Evolutionary conservation across 2,329 filamentous ascomycete species (phyloP), one percentile per base, ranked within the genome.

Genomic region (Beauveria rudraprayagi): DNA sequence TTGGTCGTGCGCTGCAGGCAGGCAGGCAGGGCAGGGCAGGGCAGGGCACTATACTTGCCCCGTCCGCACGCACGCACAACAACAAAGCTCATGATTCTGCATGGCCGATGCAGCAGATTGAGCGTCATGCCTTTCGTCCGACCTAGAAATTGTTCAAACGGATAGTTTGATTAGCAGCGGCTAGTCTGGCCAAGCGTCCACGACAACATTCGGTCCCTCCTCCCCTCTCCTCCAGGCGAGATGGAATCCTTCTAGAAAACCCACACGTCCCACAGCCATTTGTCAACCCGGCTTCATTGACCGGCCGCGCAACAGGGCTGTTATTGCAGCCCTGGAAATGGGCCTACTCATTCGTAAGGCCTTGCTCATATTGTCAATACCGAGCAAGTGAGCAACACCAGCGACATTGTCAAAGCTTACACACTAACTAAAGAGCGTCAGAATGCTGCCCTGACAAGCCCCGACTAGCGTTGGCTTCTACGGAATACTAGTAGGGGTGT

Each of bases 171-270:
- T 60, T 60, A 51, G 40, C 28, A 47, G 10, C 28, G 48, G n/a
- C 40, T 41, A 52, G 56, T 34, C 34, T 57, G 28, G 22, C 43
- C 22, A 22, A 22, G 22, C 22, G 22, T 22, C 22, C 55, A 58
- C 37, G 48, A 60, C 40, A 19, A 53, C 16, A 47, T 60, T 51
- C 41, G 17, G 56, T n/a, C 10, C 43, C 54, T 17, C n/a, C 28
- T 28, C 5, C 51, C 30, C 28, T 7, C 51, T 17, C 11, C 22
- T 26, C 41, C 41, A 10, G 30, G 30, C 30, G 30, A 6, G 10
- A 30, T 41, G 34, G 56, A 59, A 59, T 47, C 37, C 47, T 59
- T 52, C 57, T 60, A 60, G 57, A 60, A 60, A 53, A 28, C 48
- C 19, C 34, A 19, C 14, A 8, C 54, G 34, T 30, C 52, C 57